Evolutionary conservation across 345 rosid species (phyloP).

Genomic region (Hibiscus trionum): DNA sequence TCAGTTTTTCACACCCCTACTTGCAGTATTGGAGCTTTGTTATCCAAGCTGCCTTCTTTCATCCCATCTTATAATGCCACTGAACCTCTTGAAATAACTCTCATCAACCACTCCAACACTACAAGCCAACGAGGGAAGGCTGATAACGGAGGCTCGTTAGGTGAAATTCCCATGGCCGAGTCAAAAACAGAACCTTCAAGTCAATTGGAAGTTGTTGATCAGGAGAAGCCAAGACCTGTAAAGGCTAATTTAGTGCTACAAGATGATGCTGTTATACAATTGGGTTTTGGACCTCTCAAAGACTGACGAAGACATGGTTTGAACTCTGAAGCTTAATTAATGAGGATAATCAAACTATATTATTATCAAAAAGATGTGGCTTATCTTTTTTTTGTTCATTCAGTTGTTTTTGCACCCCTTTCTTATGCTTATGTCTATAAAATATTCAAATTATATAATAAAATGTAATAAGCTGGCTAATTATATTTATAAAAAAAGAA

Average conservation of each 20-base stretch:
- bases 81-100: slow-evolving; percentile 21
- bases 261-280: neutral
- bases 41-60: slow-evolving; percentile 44
- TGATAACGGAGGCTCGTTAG: neutral
- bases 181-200: slow-evolving; percentile 19
- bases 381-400: slow-evolving; percentile 23
- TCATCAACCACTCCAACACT: slow-evolving; percentile 17
- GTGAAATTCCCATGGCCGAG: slow-evolving; percentile 3
- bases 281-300: slow-evolving; percentile 17
- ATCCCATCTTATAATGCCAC: slow-evolving; percentile 23
- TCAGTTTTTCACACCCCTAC: no score
- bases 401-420: neutral
- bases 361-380: neutral
- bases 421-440: neutral
- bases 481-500: neutral
- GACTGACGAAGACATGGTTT: slow-evolving; percentile 5
- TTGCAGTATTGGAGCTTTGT: slow-evolving; percentile 40
- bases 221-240: slow-evolving; percentile 17
- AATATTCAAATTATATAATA: neutral
- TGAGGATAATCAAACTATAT: slow-evolving; percentile 18
- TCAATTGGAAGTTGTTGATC: slow-evolving; percentile 20
- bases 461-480: neutral
- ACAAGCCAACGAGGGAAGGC: slow-evolving; percentile 9
- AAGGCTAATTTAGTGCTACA: slow-evolving; percentile 9
- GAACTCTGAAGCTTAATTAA: slow-evolving; percentile 20